These are phyloP conservation scores for Paraphaeosphaeria sporulosa DNA, from an alignment of 2,329 filamentous ascomycete species.

Conservation along the genomic window DNA sequence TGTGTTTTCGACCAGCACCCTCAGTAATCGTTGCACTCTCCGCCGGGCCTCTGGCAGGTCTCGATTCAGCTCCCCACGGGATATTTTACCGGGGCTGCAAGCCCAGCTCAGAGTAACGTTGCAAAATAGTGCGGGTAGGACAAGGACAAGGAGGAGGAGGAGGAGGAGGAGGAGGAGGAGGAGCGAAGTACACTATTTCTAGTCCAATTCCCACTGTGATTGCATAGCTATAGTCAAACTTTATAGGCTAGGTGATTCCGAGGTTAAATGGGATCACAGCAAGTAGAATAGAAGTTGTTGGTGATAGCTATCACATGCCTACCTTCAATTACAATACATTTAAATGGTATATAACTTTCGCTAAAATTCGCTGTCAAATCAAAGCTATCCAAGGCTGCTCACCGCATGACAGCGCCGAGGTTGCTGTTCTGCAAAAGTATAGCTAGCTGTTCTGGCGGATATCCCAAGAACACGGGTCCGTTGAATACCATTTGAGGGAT, in stretches of 20 bases:
- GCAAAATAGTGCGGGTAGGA: too few species aligned
- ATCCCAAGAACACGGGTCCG: slow-evolving; percentile 93
- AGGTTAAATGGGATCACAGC: background rate
- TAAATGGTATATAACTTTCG: slow-evolving; percentile 28
- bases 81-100: too few species aligned
- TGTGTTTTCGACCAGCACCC: too few species aligned
- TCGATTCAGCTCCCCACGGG: too few species aligned
- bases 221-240: background rate
- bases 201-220: background rate
- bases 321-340: slow-evolving; percentile 36
- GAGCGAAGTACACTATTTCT: too few species aligned
- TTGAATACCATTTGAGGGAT: slow-evolving; percentile 83
- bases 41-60: too few species aligned
- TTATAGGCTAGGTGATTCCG: too few species aligned
- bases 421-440: slow-evolving; percentile 47
- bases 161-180: too few species aligned
- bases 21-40: too few species aligned
- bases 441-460: slow-evolving; percentile 55
- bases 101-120: too few species aligned
- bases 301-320: slow-evolving; percentile 27
- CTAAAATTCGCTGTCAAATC: slow-evolving; percentile 16
- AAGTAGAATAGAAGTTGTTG: slow-evolving; percentile 7
- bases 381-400: slow-evolving; percentile 9
- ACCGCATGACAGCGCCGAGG: slow-evolving; percentile 40
- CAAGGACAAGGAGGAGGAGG: too few species aligned